Evolutionary conservation across 345 rosid species (phyloP), one percentile per base, ranked within the genome.

Genomic region (Brassica cretica): DNA sequence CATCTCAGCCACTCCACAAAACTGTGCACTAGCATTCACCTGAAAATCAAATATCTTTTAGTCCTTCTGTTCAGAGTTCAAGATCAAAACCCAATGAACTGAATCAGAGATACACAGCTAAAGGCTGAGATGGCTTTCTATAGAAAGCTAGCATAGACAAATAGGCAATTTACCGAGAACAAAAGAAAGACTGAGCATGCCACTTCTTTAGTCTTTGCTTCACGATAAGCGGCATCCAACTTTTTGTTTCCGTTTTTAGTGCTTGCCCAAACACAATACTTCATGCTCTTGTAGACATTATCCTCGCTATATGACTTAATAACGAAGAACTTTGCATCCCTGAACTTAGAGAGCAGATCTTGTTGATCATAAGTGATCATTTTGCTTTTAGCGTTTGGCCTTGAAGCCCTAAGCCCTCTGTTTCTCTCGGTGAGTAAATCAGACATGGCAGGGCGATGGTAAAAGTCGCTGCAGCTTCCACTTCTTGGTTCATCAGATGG

Each of bases 261-360:
- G 86, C 96, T 91, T 15, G 98, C 96, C 98, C 98, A 91, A 78
- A 93, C 93, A 83, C 90, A 83, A 73, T 93, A 88, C 80, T 91
- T 93, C 55, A 93, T 87, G 87, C 96, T 91, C 84, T 87, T 93
- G 82, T 91, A 90, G 59, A 93, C 90, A 80, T 93, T 92, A 82
- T 93, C 98, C 83, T 93, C 98, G 75, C 94, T 93, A 73, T 93
- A 93, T 1, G 98, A 93, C 83, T 93, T 93, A 24, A 93, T 93
- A 58, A 93, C 84, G 30, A 87, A 93, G 90, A 91, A 93, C 84
- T 86, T 91, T 44, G 92, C 93, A 32, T 87, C 86, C 76, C 74
- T 79, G 70, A 86, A 88, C 67, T 58, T 72, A 29, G 72, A 65
- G 68, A 65, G 72, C 63, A 71, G 16, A 55, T 84, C 84, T 84